These are phyloP conservation scores for Hortaea werneckii DNA, from an alignment of 2,329 filamentous ascomycete genomes.

Conservation along the genomic window DNA sequence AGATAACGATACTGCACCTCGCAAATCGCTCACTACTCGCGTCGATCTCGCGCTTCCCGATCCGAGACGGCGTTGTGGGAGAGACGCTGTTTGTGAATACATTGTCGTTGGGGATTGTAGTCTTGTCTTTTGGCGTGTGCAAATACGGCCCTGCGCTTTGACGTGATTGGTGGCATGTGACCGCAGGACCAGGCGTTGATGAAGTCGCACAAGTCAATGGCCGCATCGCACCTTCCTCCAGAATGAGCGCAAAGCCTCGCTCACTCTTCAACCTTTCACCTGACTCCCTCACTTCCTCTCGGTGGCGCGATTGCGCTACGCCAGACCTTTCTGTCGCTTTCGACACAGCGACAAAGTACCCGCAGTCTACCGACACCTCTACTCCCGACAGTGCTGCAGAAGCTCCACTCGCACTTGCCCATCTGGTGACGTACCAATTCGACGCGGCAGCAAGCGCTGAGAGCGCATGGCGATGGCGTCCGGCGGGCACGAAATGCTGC, in stretches of 20 bases:
- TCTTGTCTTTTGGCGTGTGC: no score
- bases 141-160: no score
- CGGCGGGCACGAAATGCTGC: constrained; percentile 30
- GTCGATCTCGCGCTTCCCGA: background rate
- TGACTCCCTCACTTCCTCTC: background rate
- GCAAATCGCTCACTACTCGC: background rate
- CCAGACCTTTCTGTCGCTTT: background rate
- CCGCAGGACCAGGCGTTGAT: background rate
- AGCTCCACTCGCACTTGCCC: background rate
- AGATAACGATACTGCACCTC: constrained; percentile 8
- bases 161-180: background rate
- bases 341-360: background rate
- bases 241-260: constrained; percentile 4
- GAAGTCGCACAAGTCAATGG: constrained; percentile 2
- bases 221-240: constrained; percentile 4
- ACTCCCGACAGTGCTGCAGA: no score
- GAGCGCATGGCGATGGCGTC: constrained; percentile 16
- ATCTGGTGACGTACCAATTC: background rate
- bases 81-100: no score
- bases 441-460: background rate
- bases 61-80: background rate
- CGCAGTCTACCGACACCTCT: no score
- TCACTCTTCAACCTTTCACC: constrained; percentile 1
- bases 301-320: background rate
- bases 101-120: no score